A percentile compares a stretch with the other conserved stretches of the same genome.
Conservation (phyloP, 1,284 basidiomycete species). For the Rhodotorula sp. region DNA sequence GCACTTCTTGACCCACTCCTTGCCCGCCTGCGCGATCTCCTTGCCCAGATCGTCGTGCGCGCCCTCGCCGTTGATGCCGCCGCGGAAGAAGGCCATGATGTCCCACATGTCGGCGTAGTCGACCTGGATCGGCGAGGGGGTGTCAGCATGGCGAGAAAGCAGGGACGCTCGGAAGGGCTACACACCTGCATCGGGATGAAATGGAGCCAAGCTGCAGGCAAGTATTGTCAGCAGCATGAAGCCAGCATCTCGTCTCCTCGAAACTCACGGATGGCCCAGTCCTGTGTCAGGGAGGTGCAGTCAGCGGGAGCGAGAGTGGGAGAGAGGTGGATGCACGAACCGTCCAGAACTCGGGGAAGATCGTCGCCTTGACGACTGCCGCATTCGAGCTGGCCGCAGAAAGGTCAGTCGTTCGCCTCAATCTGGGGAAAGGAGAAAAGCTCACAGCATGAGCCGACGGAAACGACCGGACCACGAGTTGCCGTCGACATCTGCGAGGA, state of each 20-base stretch:
- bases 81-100: slow-evolving; percentile 62
- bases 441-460: slow-evolving; percentile 48
- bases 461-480: slow-evolving; percentile 52
- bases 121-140: slow-evolving; percentile 36
- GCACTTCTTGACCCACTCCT: slow-evolving; percentile 44
- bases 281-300: slow-evolving; percentile 18
- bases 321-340: slow-evolving; percentile 9
- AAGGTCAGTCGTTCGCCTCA: background rate
- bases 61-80: slow-evolving; percentile 43
- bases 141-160: background rate
- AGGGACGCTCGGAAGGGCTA: too few relatives aligned
- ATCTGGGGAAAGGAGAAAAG: background rate
- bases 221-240: background rate
- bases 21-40: slow-evolving; percentile 44
- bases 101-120: slow-evolving; percentile 58
- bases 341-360: slow-evolving; percentile 47
- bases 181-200: slow-evolving; percentile 52
- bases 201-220: slow-evolving; percentile 37
- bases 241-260: too few relatives aligned
- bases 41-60: slow-evolving; percentile 45
- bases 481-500: slow-evolving; percentile 52
- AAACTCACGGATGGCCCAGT: slow-evolving; percentile 38
- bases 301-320: background rate
- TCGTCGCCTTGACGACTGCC: slow-evolving; percentile 45
- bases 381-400: slow-evolving; percentile 33